Conservation (phyloP, 2,329 filamentous ascomycete species). For the Aspergillus quadrilineatus region DNA sequence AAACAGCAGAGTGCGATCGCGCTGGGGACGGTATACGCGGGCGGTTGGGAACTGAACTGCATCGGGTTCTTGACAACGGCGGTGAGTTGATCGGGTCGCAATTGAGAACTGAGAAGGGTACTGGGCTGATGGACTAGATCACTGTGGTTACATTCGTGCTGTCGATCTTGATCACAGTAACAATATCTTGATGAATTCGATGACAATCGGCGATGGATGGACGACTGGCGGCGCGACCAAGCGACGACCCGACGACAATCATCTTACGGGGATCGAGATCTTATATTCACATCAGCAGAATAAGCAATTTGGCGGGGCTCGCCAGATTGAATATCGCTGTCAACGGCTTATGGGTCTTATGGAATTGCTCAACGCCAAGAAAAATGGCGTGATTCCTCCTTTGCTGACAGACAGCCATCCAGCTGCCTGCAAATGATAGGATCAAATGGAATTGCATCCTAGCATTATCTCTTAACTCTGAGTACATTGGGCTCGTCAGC, state of each 20-base stretch:
- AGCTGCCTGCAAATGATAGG: no score
- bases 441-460: no score
- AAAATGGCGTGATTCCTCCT: slow-evolving; percentile 11
- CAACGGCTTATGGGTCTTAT: neutral
- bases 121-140: slow-evolving; percentile 10
- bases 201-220: neutral
- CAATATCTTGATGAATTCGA: slow-evolving; percentile 4
- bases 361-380: slow-evolving; percentile 11
- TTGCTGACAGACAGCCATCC: neutral
- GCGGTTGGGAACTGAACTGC: slow-evolving; percentile 58
- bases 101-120: neutral
- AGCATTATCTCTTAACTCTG: no score
- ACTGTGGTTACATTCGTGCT: slow-evolving; percentile 18
- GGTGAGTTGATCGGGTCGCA: slow-evolving; percentile 43
- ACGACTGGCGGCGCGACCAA: neutral
- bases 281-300: neutral
- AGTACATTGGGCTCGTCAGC: no score
- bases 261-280: neutral
- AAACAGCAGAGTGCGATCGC: slow-evolving; percentile 60
- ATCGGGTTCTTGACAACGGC: slow-evolving; percentile 49
- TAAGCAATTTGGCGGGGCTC: neutral
- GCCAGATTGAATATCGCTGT: neutral
- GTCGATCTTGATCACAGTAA: slow-evolving; percentile 16
- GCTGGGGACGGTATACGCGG: slow-evolving; percentile 56
- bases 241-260: neutral